phyloP scores from a whole-genome alignment of 2,329 filamentous ascomycete species.

The Setomelanomma holmii region DNA sequence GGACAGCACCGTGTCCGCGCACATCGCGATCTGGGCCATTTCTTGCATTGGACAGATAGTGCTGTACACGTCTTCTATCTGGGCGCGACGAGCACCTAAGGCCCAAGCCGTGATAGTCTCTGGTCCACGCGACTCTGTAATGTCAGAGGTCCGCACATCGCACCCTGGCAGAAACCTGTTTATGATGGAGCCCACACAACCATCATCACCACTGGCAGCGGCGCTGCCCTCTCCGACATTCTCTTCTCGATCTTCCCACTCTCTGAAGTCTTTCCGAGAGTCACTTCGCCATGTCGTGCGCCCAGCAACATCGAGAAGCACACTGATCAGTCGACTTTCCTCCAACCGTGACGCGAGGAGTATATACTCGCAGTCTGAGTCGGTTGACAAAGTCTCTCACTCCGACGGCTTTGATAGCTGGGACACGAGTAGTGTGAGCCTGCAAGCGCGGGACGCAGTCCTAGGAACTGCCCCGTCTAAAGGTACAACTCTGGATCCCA shows the following conservation, averaged over 20 bases:
- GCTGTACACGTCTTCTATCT: conserved; percentile 39
- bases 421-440: conserved; percentile 74
- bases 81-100: conserved; percentile 26
- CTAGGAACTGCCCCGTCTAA: conserved; percentile 46
- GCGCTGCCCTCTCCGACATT: conserved; percentile 46
- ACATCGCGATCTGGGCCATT: conserved; percentile 45
- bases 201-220: conserved; percentile 36
- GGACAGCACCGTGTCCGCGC: conserved; percentile 38
- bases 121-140: conserved; percentile 44
- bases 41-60: conserved; percentile 39
- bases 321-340: conserved; percentile 42
- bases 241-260: conserved; percentile 44
- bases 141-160: conserved; percentile 42
- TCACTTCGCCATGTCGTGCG: conserved; percentile 49
- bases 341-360: conserved; percentile 41
- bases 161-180: conserved; percentile 33
- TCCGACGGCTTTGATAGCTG: conserved; percentile 74
- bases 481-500: conserved; percentile 70
- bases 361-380: conserved; percentile 42
- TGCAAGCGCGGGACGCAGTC: conserved; percentile 63
- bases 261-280: conserved; percentile 45
- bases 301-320: conserved; percentile 47
- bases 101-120: conserved; percentile 28
- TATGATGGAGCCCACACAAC: conserved; percentile 29
- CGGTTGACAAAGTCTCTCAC: conserved; percentile 47